Percentiles rank a stretch among this genome's conserved stretches.
Evolutionary conservation across 768 basidiomycete species (phyloP).

Genomic region (Phylloporus sp.): DNA sequence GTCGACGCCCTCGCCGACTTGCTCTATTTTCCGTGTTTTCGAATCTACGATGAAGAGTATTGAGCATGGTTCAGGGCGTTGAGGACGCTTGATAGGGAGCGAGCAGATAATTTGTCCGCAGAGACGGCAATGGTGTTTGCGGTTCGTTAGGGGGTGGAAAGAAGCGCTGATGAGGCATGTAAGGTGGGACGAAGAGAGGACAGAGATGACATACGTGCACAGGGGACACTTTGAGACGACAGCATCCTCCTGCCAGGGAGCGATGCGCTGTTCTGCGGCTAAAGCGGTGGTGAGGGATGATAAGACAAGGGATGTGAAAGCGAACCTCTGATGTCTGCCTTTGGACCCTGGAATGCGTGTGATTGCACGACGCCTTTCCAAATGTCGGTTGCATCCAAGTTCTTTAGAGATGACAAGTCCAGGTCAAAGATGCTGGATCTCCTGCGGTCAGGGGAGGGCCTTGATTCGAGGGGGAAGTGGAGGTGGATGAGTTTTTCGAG

Average conservation of each 20-base stretch:
- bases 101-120: slow-evolving; percentile 93
- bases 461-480: slow-evolving; percentile 48
- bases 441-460: slow-evolving; percentile 22
- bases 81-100: slow-evolving; percentile 68
- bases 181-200: neutral
- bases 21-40: slow-evolving; percentile 70
- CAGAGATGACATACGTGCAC: slow-evolving; percentile 56
- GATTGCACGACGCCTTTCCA: slow-evolving; percentile 59
- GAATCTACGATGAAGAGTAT: slow-evolving; percentile 82
- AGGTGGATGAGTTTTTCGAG: slow-evolving; percentile 81
- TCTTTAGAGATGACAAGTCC: slow-evolving; percentile 50
- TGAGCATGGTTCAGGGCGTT: slow-evolving; percentile 67
- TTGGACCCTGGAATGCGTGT: slow-evolving; percentile 41
- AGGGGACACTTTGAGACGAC: slow-evolving; percentile 75
- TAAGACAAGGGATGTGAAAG: neutral
- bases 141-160: slow-evolving; percentile 86
- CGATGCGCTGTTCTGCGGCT: slow-evolving; percentile 88
- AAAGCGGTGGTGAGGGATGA: neutral
- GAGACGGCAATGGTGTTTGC: slow-evolving; percentile 94
- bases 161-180: slow-evolving; percentile 44
- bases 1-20: slow-evolving; percentile 79
- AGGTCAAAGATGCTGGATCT: slow-evolving; percentile 75
- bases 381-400: slow-evolving; percentile 61
- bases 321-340: slow-evolving; percentile 65
- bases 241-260: slow-evolving; percentile 90